phyloP scores from a whole-genome alignment of 2,329 filamentous ascomycete genomes.

The Huntiella omanensis region DNA sequence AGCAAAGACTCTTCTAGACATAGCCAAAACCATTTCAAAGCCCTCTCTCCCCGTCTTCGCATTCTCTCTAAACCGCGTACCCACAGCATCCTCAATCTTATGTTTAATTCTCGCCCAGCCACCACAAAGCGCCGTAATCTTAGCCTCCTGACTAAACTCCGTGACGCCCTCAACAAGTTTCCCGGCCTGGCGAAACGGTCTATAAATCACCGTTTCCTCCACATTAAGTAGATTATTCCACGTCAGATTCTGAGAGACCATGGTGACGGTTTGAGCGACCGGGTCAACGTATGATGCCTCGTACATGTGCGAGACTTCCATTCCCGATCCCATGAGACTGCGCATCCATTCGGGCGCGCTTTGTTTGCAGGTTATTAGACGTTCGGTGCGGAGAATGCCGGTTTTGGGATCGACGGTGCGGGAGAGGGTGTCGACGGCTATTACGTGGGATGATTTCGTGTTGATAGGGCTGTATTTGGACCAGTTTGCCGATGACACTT shows the following conservation, averaged over 20 bases:
- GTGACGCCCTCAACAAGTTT: conserved; percentile 36
- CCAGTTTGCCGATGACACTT: conserved; percentile 96
- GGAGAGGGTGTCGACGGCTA: conserved; percentile 81
- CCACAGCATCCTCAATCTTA: conserved; percentile 80
- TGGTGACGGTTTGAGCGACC: conserved; percentile 65
- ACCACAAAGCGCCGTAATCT: conserved; percentile 84
- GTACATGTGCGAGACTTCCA: conserved; percentile 73
- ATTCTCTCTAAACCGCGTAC: conserved; percentile 81
- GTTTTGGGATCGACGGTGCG: conserved; percentile 39
- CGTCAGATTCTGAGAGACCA: conserved; percentile 91
- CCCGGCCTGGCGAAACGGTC: conserved; percentile 28
- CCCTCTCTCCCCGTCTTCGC: conserved; percentile 78
- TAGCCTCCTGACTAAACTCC: conserved; percentile 71
- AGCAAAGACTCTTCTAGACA: conserved; percentile 78
- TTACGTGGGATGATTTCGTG: conserved; percentile 90
- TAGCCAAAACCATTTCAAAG: conserved; percentile 85
- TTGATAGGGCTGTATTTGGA: conserved; percentile 98
- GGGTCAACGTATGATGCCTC: conserved; percentile 94
- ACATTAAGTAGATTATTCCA: conserved; percentile 80
- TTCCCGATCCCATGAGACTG: conserved; percentile 52
- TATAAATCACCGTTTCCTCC: conserved; percentile 81
- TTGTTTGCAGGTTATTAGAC: conserved; percentile 43
- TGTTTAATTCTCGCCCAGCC: conserved; percentile 97
- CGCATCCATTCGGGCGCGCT: conserved; percentile 62
- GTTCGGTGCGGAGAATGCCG: conserved; percentile 42